Evolutionary conservation across 176 grass and related monocot species (phyloP).

Genomic region (Saccharum spontaneum): DNA sequence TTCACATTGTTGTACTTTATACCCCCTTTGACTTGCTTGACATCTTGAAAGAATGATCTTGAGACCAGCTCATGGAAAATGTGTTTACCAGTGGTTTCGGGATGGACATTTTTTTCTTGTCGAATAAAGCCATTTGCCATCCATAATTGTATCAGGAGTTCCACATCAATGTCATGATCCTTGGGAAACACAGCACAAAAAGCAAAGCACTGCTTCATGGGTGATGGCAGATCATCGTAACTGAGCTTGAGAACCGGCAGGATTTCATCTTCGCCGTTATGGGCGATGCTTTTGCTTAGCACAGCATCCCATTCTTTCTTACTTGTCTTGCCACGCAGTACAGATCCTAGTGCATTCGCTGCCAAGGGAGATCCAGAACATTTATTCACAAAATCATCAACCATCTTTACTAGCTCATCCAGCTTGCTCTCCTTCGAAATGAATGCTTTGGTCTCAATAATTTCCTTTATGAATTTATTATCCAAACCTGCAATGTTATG

Average conservation of each 20-base stretch:
- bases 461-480: no score
- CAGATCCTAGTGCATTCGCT: no score
- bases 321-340: no score
- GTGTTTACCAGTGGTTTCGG: not conserved
- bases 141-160: not conserved
- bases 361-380: no score
- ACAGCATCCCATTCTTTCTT: no score
- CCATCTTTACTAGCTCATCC: no score
- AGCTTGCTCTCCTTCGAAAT: no score
- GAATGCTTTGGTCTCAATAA: no score
- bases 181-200: no score
- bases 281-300: no score
- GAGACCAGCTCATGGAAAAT: not conserved
- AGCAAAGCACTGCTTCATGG: not conserved
- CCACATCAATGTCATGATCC: not conserved
- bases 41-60: constrained; percentile 23
- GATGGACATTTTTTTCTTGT: not conserved
- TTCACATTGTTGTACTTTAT: fast-evolving
- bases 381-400: no score
- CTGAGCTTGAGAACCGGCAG: not conserved
- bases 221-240: not conserved
- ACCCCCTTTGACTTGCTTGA: not conserved
- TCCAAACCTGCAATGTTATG: no score
- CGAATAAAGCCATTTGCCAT: not conserved
- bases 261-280: not conserved